Evolutionary conservation across 2,329 filamentous ascomycete genomes (phyloP).

Genomic region (Arthrocladium fulminans): DNA sequence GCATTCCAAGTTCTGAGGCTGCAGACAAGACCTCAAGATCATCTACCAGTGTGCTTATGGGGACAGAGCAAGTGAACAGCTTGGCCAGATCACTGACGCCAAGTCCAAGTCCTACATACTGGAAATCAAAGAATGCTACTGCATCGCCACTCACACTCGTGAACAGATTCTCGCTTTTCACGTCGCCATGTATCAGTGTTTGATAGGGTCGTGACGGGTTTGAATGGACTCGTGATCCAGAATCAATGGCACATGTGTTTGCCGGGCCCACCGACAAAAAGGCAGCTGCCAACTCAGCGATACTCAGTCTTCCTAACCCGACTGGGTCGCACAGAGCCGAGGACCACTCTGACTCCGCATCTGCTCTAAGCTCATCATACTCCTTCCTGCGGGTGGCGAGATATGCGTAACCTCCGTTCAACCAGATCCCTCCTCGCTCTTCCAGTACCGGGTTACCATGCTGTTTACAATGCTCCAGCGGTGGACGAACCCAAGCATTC

Average conservation of each 20-base stretch:
- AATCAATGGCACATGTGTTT: constrained; percentile 20
- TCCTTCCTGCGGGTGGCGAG: constrained; percentile 54
- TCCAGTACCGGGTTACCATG: constrained; percentile 23
- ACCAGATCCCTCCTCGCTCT: constrained; percentile 40
- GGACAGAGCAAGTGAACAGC: constrained; percentile 58
- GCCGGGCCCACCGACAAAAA: constrained; percentile 35
- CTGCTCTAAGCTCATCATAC: constrained; percentile 40
- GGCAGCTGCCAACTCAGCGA: constrained; percentile 46
- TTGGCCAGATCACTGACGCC: constrained; percentile 60
- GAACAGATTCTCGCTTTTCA: constrained; percentile 62
- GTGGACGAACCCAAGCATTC: constrained; percentile 42
- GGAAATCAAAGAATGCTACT: constrained; percentile 61
- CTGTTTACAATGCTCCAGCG: constrained; percentile 44
- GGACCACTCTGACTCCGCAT: constrained; percentile 49
- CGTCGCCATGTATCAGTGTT: constrained; percentile 58
- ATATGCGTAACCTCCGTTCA: constrained; percentile 62
- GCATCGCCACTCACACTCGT: constrained; percentile 40
- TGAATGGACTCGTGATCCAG: neutral
- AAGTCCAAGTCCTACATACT: constrained; percentile 56
- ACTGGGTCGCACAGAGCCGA: constrained; percentile 37
- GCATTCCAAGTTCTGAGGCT: constrained; percentile 40
- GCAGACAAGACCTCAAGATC: constrained; percentile 22
- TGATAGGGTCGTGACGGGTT: constrained; percentile 32
- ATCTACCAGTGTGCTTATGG: constrained; percentile 43
- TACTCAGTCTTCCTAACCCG: constrained; percentile 24